phyloP scores from a whole-genome alignment of 345 rosid genomes.

The Eucalyptus brandiana region DNA sequence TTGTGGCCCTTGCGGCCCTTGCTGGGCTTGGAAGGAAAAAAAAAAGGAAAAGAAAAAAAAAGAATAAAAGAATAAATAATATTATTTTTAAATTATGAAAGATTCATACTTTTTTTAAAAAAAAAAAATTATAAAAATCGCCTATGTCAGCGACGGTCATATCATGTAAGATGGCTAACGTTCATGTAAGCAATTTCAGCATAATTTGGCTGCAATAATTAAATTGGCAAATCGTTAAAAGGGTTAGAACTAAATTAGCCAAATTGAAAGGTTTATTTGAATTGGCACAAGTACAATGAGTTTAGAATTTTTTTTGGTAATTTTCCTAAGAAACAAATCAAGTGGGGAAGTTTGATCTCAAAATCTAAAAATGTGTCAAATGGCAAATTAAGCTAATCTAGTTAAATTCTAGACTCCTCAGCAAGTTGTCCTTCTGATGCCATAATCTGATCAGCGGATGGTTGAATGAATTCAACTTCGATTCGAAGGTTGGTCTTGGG shows the following conservation, averaged over 20 bases:
- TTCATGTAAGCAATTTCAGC: neutral
- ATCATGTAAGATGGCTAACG: too few species aligned
- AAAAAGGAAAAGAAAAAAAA: fast-evolving
- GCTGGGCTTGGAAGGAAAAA: neutral
- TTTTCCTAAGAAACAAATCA: neutral
- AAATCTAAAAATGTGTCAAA: neutral
- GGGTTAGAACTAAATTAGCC: too few species aligned
- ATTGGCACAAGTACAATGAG: neutral
- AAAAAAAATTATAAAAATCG: too few species aligned
- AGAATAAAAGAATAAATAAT: too few species aligned
- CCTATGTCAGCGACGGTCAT: fast-evolving
- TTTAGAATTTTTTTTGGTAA: too few species aligned
- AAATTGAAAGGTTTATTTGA: too few species aligned
- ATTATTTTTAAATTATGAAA: too few species aligned
- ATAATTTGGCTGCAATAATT: too few species aligned
- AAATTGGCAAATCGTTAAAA: too few species aligned
- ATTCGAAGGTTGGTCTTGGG: neutral
- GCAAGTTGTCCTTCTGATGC: neutral
- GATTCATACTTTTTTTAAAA: fast-evolving
- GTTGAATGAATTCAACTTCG: neutral
- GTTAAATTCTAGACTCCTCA: neutral
- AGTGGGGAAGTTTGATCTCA: neutral
- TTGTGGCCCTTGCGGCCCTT: fast-evolving
- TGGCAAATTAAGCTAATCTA: neutral
- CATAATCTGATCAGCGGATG: neutral